A percentile compares a stretch with the other conserved stretches of the same genome.
These are phyloP conservation scores for Cutaneotrichosporon dermatis DNA, from an alignment of 1,284 basidiomycete species.

Conservation along the genomic window DNA sequence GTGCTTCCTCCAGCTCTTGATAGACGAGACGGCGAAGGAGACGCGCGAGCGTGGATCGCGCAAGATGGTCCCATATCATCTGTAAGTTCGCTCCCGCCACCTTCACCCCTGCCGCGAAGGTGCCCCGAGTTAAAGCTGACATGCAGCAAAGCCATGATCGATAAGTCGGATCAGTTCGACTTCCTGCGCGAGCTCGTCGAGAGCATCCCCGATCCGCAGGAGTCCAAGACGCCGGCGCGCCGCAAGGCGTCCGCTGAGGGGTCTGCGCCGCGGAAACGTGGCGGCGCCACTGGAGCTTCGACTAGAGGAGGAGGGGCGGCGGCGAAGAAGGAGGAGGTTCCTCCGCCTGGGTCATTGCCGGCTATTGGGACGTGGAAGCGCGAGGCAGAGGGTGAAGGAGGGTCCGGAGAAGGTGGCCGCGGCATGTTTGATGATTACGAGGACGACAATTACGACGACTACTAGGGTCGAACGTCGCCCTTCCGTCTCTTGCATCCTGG, in stretches of 20 bases:
- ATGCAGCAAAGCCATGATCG: slow-evolving; percentile 84
- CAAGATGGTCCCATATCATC: slow-evolving; percentile 88
- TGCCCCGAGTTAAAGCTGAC: neutral
- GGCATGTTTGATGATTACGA: slow-evolving; percentile 46
- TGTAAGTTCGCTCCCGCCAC: slow-evolving; percentile 59
- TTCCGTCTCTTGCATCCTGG: too few species aligned
- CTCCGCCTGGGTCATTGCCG: slow-evolving; percentile 22
- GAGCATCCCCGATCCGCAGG: slow-evolving; percentile 77
- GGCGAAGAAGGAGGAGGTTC: slow-evolving; percentile 21
- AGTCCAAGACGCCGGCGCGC: slow-evolving; percentile 11
- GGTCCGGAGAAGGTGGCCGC: slow-evolving; percentile 41
- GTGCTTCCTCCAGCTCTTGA: slow-evolving; percentile 81
- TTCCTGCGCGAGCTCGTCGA: slow-evolving; percentile 95
- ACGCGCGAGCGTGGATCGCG: slow-evolving; percentile 75
- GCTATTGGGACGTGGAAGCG: slow-evolving; percentile 52
- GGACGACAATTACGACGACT: slow-evolving; percentile 43
- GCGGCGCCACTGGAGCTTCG: neutral
- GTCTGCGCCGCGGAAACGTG: neutral
- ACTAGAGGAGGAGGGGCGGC: neutral
- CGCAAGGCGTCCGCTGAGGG: slow-evolving; percentile 11
- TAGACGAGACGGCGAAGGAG: slow-evolving; percentile 79
- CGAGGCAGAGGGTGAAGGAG: slow-evolving; percentile 52
- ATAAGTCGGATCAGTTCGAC: slow-evolving; percentile 83
- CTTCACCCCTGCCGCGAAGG: neutral
- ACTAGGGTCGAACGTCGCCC: slow-evolving; percentile 13